Conservation (phyloP, 2,329 filamentous ascomycete species). For the Botrytis fragariae region DNA sequence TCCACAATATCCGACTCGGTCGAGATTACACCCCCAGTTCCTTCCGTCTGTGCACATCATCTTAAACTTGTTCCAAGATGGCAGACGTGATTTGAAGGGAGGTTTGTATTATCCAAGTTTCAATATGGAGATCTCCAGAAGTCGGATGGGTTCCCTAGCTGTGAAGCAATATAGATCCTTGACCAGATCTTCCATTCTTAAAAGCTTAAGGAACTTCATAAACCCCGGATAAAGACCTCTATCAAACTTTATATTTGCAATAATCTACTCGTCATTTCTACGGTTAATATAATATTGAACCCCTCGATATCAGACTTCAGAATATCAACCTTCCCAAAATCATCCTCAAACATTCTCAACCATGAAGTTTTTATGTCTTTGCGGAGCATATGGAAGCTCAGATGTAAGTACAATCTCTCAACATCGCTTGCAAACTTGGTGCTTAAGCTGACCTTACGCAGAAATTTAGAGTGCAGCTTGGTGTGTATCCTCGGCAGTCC, state of each 20-base stretch:
- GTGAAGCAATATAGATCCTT: not conserved
- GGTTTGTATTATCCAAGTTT: conserved; percentile 16
- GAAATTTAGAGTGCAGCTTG: conserved; percentile 57
- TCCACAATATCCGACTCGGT: not conserved
- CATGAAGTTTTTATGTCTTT: conserved; percentile 58
- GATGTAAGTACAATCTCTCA: conserved; percentile 42
- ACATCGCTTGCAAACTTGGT: conserved; percentile 22
- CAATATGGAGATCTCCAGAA: not conserved
- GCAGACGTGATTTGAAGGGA: conserved; percentile 7
- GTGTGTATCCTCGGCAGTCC: conserved; percentile 35
- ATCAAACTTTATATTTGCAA: not conserved
- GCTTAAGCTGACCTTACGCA: conserved; percentile 34
- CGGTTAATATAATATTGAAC: not conserved
- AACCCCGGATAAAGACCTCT: not conserved
- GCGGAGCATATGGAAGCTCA: conserved; percentile 57
- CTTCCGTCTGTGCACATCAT: conserved; percentile 8
- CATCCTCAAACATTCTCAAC: not conserved
- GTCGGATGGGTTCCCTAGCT: not conserved
- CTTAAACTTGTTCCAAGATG: conserved; percentile 8
- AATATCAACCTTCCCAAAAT: not conserved
- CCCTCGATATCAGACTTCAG: not conserved
- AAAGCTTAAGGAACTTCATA: conserved; percentile 5
- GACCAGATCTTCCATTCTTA: not conserved
- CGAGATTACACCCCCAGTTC: not conserved
- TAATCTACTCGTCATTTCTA: not conserved